Base-by-base conservation (phyloP, 2,329 filamentous ascomycete species). In the Ceratocystis cubensis region DNA sequence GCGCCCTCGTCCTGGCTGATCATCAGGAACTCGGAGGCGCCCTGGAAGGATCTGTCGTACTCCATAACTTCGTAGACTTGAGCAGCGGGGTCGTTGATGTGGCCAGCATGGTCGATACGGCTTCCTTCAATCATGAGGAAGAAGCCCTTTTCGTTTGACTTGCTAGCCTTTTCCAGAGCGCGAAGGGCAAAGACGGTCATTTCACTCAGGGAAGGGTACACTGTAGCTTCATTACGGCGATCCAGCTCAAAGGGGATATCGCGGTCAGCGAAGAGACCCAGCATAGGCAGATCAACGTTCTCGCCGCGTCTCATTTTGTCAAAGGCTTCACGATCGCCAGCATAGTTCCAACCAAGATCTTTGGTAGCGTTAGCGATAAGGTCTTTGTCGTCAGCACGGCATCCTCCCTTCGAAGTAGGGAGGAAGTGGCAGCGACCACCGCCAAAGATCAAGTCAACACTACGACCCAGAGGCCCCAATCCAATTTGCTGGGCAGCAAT, bases 91-190 rank as follows among this genome's bases (percentile, higher is more conserved):
- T 94, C 89, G 71, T 94, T 94, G 69, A 83, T 84, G 73, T 94
- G 89, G 5, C 91, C 94, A 3, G 94, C 93, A 74, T 99, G 94
- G 73, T 99, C 94, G 72, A 99, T 97, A 53, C 94, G 83, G 72
- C 90, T 96, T 3, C 92, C 94, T 76, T 99, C 94, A 69, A 99
- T 95, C 93, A 99, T 96, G 71, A 99, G 80, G 77, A 99, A 99
- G 80, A 97, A 99, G 3, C 94, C 94, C 75, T 95, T 86, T 53
- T 97, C 91, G 69, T 84, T 91, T 73, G 92, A 81, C 72, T 84
- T 81, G 0, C 94, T 96, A 0, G 92, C 94, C 68, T 86, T 85
- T 69, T 88, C 88, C 28, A 99, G 82, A 1, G 89, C 86, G 15
- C 82, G 84, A 69, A 99, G 79, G 0, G 94, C 93, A 17, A 89